These are phyloP conservation scores for Phialemoniopsis sp. DNA, from an alignment of 2,329 filamentous ascomycete species.

Conservation along the genomic window DNA sequence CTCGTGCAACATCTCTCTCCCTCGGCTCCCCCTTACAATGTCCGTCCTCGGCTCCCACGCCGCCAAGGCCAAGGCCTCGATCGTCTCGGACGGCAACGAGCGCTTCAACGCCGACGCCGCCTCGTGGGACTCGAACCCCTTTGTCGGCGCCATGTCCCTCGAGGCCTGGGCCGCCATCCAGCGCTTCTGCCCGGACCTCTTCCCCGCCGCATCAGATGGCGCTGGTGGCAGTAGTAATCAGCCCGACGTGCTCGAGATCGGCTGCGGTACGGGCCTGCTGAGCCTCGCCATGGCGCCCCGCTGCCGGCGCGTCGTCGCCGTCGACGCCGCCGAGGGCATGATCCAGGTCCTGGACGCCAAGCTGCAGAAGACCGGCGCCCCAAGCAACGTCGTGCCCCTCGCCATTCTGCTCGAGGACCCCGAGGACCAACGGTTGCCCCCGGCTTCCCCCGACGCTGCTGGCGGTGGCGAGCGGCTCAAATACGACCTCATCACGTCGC, in stretches of 20 bases:
- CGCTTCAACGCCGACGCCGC: conserved; percentile 53
- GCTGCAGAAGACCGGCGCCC: conserved; percentile 33
- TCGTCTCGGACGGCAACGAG: conserved; percentile 22
- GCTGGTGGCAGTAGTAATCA: conserved; percentile 1
- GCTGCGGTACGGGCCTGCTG: conserved; percentile 52
- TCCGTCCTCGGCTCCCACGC: too few relatives aligned
- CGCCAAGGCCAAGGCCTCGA: conserved; percentile 1
- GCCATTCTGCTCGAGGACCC: conserved; percentile 43
- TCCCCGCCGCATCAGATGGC: conserved; percentile 8
- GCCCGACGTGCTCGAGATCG: conserved; percentile 49
- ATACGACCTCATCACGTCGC: conserved; percentile 48
- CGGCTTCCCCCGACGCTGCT: conserved; percentile 19
- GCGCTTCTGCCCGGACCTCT: conserved; percentile 23
- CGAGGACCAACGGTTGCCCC: conserved; percentile 36
- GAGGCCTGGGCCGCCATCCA: conserved; percentile 41
- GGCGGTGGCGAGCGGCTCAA: conserved; percentile 22
- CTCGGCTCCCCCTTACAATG: too few relatives aligned
- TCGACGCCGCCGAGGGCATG: conserved; percentile 53
- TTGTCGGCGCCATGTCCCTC: conserved; percentile 37
- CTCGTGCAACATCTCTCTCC: too few relatives aligned
- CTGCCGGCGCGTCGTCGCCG: conserved; percentile 41
- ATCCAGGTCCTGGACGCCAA: conserved; percentile 44
- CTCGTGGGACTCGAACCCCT: conserved; percentile 49
- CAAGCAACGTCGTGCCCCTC: conserved; percentile 39
- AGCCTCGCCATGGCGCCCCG: conserved; percentile 43